These are phyloP conservation scores for Plenodomus tracheiphilus DNA, from an alignment of 2,329 filamentous ascomycete species.

Conservation along the genomic window DNA sequence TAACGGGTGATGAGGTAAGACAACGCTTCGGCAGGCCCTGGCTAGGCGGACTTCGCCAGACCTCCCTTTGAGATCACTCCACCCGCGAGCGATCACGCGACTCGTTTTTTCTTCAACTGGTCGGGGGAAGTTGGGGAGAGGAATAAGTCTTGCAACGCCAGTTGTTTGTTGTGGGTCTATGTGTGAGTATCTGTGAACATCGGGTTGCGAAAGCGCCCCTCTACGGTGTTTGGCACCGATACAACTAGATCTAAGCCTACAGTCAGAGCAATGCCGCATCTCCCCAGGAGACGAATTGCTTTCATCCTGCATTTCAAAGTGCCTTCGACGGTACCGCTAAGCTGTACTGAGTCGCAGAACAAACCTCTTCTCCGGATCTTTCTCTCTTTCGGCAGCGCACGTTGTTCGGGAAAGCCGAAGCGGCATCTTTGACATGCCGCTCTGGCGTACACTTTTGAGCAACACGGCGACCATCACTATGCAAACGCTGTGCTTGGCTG, in stretches of 20 bases:
- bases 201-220: too few species aligned
- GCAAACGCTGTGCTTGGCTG: neutral
- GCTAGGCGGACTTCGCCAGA: slow-evolving; percentile 9
- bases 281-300: too few species aligned
- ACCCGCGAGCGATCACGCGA: slow-evolving; percentile 18
- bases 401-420: slow-evolving; percentile 22
- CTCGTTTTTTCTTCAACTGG: neutral
- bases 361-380: slow-evolving; percentile 16
- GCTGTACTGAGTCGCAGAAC: slow-evolving; percentile 1
- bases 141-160: too few species aligned
- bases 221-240: too few species aligned
- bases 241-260: too few species aligned
- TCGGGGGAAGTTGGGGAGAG: too few species aligned
- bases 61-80: slow-evolving; percentile 20
- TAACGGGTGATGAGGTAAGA: slow-evolving; percentile 26
- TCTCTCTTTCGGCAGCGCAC: slow-evolving; percentile 13
- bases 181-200: too few species aligned
- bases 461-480: neutral
- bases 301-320: too few species aligned
- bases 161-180: too few species aligned
- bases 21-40: slow-evolving; percentile 29
- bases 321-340: neutral
- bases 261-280: too few species aligned
- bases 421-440: slow-evolving; percentile 33
- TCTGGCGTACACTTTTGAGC: slow-evolving; percentile 5